Conservation (phyloP, 352 stramenopile genomes). For the Pythium utonaiense region DNA sequence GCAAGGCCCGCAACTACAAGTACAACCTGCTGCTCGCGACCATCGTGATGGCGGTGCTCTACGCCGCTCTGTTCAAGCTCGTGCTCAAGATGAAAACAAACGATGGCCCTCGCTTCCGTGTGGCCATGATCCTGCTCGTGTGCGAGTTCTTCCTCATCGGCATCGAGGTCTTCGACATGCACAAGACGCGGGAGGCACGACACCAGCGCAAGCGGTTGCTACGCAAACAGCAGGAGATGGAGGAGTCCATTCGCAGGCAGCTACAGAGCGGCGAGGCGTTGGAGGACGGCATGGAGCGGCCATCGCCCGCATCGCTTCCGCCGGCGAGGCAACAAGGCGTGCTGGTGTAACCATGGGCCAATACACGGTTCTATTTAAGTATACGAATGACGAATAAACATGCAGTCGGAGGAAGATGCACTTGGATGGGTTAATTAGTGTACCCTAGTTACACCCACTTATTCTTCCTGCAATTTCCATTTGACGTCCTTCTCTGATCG, state of each 20-base stretch:
- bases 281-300: constrained; percentile 15
- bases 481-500: too few species aligned
- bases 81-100: constrained; percentile 63
- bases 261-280: constrained; percentile 7
- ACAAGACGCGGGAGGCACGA: constrained; percentile 49
- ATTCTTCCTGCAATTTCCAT: too few species aligned
- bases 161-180: constrained; percentile 73
- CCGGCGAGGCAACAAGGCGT: not conserved
- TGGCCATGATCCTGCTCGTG: constrained; percentile 50
- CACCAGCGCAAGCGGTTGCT: constrained; percentile 58
- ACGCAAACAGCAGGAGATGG: constrained; percentile 34
- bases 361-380: too few species aligned
- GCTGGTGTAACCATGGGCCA: not conserved
- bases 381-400: too few species aligned
- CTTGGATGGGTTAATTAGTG: too few species aligned
- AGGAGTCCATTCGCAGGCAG: constrained; percentile 16
- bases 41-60: constrained; percentile 46
- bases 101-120: constrained; percentile 55
- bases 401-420: too few species aligned
- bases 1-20: constrained; percentile 76
- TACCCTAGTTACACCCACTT: too few species aligned
- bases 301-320: constrained; percentile 10
- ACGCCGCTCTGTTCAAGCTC: constrained; percentile 46
- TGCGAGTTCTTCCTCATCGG: constrained; percentile 66
- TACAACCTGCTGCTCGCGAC: constrained; percentile 77